Evolutionary conservation across 2,329 filamentous ascomycete species (phyloP).

Genomic region (Fusarium chlamydosporum): DNA sequence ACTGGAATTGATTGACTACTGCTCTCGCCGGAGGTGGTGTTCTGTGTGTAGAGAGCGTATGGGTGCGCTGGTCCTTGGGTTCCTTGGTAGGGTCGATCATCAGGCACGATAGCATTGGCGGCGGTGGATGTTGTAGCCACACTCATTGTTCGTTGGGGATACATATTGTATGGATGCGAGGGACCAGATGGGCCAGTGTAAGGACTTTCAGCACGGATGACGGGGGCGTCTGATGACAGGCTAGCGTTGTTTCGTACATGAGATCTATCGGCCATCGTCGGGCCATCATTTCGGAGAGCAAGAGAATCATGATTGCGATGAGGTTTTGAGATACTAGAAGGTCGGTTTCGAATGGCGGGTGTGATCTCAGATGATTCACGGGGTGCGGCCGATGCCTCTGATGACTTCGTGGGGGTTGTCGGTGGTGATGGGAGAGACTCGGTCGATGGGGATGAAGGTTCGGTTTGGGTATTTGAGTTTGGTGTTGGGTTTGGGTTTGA

Average conservation of each 20-base stretch:
- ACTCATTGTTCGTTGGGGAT: conserved; percentile 80
- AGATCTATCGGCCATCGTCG: conserved; percentile 30
- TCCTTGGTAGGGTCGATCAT: conserved; percentile 66
- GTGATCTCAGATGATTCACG: conserved; percentile 42
- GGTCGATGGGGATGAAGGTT: conserved; percentile 17
- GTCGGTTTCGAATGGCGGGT: conserved; percentile 54
- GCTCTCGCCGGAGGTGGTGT: conserved; percentile 69
- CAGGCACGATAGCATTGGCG: conserved; percentile 60
- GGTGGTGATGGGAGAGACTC: conserved; percentile 35
- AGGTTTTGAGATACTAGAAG: conserved; percentile 71
- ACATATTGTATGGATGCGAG: conserved; percentile 88
- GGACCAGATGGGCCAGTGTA: conserved; percentile 79
- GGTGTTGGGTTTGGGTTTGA: conserved; percentile 36
- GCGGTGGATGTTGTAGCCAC: conserved; percentile 79
- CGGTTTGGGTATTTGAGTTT: conserved; percentile 41
- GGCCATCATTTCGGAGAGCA: conserved; percentile 66
- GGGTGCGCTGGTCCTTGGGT: conserved; percentile 82
- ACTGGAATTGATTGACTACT: conserved; percentile 69
- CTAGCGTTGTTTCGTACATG: conserved; percentile 50
- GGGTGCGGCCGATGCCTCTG: conserved; percentile 26
- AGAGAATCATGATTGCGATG: conserved; percentile 64
- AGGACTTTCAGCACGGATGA: conserved; percentile 69
- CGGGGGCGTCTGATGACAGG: conserved; percentile 56
- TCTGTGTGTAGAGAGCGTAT: conserved; percentile 89
- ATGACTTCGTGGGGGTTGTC: conserved; percentile 20